These are phyloP conservation scores for Sporothrix mexicana DNA, from an alignment of 2,329 filamentous ascomycete species.

Conservation along the genomic window DNA sequence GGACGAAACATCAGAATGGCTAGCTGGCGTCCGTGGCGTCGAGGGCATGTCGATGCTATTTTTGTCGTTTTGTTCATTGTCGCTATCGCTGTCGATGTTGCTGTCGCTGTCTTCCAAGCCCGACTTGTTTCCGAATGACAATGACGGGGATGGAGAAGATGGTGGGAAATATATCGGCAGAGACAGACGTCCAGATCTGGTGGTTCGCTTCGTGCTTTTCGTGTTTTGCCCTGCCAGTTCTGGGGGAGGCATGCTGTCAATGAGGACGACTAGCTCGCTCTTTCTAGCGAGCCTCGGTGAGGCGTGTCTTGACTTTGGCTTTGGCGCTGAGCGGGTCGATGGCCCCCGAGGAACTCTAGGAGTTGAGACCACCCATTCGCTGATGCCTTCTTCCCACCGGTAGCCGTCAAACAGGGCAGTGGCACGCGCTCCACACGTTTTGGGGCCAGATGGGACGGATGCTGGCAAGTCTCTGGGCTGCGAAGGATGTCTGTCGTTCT, in stretches of 20 bases:
- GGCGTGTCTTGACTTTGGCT: neutral
- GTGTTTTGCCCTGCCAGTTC: neutral
- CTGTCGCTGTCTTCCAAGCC: too few relatives aligned
- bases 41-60: neutral
- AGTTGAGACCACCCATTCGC: slow-evolving; percentile 46
- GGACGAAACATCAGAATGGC: neutral
- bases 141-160: neutral
- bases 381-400: slow-evolving; percentile 49
- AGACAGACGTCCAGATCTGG: neutral
- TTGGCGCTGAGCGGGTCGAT: neutral
- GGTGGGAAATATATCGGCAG: neutral
- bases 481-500: neutral
- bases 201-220: neutral
- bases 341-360: slow-evolving; percentile 31
- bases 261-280: slow-evolving; percentile 14
- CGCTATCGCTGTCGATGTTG: neutral
- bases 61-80: too few relatives aligned
- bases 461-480: neutral
- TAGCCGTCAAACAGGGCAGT: slow-evolving; percentile 41
- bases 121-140: neutral
- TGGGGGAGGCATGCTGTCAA: neutral
- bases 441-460: neutral
- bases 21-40: neutral
- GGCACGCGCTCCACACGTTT: neutral
- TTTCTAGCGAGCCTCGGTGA: neutral